Evolutionary conservation across 2,329 filamentous ascomycete species (phyloP).

Genomic region (Alternaria tenuissima): DNA sequence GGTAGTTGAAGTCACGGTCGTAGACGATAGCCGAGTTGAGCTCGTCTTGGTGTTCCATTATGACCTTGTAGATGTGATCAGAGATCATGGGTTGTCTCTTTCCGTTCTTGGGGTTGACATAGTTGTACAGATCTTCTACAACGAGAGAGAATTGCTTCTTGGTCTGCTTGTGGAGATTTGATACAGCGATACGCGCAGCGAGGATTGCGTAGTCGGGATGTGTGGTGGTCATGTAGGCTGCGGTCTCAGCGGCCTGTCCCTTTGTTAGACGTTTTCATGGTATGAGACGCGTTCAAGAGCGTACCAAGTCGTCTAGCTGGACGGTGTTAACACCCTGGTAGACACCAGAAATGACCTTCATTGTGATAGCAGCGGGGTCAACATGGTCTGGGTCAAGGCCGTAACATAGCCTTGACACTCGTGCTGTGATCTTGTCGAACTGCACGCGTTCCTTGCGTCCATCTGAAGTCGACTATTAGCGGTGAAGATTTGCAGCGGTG

Average conservation of each 20-base stretch:
- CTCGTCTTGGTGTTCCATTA: constrained; percentile 96
- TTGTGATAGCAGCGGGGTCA: constrained; percentile 96
- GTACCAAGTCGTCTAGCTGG: constrained; percentile 94
- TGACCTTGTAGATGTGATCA: constrained; percentile 84
- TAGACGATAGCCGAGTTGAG: constrained; percentile 99
- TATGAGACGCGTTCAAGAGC: constrained; percentile 45
- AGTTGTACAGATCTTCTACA: constrained; percentile 91
- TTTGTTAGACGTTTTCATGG: constrained; percentile 23
- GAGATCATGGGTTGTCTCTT: constrained; percentile 93
- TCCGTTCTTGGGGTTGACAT: constrained; percentile 92
- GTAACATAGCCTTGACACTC: constrained; percentile 97
- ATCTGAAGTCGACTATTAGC: constrained; percentile 66
- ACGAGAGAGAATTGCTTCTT: constrained; percentile 99
- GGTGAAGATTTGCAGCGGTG: constrained; percentile 32
- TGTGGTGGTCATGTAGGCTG: constrained; percentile 99
- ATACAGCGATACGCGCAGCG: constrained; percentile 96
- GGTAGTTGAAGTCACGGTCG: constrained; percentile 99
- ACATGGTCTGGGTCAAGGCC: constrained; percentile 95
- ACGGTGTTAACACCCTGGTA: constrained; percentile 98
- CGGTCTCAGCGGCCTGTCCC: constrained; percentile 90
- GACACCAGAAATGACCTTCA: constrained; percentile 99
- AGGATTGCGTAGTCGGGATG: constrained; percentile 99
- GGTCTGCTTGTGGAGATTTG: constrained; percentile 99
- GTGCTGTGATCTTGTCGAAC: constrained; percentile 99
- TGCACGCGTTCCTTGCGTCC: constrained; percentile 99